Conservation (phyloP, 441 rosid genomes). For the Kokia cookei region DNA sequence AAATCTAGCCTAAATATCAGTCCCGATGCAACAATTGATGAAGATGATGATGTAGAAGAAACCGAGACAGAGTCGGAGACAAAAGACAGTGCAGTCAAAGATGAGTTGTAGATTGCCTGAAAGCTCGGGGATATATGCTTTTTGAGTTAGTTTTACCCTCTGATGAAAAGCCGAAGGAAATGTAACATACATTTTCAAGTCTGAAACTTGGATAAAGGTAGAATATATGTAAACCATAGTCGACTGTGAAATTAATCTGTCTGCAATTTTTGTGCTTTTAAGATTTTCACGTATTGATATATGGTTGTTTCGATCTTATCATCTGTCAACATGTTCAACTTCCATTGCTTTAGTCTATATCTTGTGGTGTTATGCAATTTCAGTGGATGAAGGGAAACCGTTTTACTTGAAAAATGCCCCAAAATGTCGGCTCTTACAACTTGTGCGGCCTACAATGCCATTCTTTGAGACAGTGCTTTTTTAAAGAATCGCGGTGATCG, state of each 20-base stretch:
- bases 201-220: background rate
- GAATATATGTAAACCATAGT: slow-evolving; percentile 14
- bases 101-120: slow-evolving; percentile 41
- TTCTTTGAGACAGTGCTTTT: background rate
- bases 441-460: background rate
- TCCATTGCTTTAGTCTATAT: background rate
- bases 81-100: slow-evolving; percentile 21
- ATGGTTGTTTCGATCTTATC: too few relatives aligned
- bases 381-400: background rate
- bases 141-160: background rate
- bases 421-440: background rate
- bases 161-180: background rate
- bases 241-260: background rate
- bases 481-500: background rate
- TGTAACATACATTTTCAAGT: slow-evolving; percentile 4
- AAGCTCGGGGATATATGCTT: background rate
- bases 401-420: background rate
- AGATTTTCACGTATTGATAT: too few relatives aligned
- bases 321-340: background rate
- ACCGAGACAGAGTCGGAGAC: slow-evolving; percentile 39
- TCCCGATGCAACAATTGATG: slow-evolving; percentile 73
- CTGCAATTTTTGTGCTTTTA: background rate
- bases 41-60: slow-evolving; percentile 72
- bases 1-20: slow-evolving; percentile 68
- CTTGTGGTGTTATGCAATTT: background rate